Percentiles rank a stretch among this genome's conserved stretches.
Evolutionary conservation across 495 filamentous ascomycete genomes (phyloP).

Genomic region (Trypethelium eluteriae): DNA sequence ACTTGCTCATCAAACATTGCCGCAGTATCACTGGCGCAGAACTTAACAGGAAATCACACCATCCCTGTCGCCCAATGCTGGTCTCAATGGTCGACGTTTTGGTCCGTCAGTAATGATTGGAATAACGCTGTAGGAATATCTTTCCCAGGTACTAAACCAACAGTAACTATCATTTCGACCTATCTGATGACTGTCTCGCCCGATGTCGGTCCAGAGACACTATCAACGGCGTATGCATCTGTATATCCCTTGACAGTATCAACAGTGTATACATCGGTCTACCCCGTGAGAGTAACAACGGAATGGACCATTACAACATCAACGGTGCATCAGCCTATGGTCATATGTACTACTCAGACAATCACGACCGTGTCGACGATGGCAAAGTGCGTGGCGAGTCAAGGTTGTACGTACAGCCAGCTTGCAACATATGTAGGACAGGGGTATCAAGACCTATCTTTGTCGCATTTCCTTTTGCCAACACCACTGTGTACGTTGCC

Average conservation of each 20-base stretch:
- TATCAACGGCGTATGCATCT: neutral
- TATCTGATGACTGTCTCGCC: slow-evolving; percentile 3
- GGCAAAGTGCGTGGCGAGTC: neutral
- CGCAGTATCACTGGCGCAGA: neutral
- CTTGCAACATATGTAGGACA: neutral
- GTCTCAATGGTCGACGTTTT: slow-evolving; percentile 6
- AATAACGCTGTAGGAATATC: neutral
- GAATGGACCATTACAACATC: too few relatives aligned
- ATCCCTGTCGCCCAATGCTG: slow-evolving; percentile 4
- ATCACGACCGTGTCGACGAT: slow-evolving; percentile 4
- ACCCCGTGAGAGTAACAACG: too few relatives aligned
- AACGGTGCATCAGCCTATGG: too few relatives aligned
- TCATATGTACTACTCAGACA: neutral
- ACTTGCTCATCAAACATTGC: neutral
- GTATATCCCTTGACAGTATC: too few relatives aligned
- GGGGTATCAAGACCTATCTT: neutral
- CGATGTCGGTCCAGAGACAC: neutral
- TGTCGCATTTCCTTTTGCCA: neutral
- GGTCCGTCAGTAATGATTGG: neutral
- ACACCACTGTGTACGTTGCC: neutral
- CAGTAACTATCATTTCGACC: neutral
- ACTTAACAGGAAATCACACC: slow-evolving; percentile 2
- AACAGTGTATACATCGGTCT: too few relatives aligned
- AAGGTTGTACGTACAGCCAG: slow-evolving; percentile 2
- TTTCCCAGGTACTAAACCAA: neutral